phyloP scores from a whole-genome alignment of 192 early-diverging fungal species.

The Phycomyces nitens region DNA sequence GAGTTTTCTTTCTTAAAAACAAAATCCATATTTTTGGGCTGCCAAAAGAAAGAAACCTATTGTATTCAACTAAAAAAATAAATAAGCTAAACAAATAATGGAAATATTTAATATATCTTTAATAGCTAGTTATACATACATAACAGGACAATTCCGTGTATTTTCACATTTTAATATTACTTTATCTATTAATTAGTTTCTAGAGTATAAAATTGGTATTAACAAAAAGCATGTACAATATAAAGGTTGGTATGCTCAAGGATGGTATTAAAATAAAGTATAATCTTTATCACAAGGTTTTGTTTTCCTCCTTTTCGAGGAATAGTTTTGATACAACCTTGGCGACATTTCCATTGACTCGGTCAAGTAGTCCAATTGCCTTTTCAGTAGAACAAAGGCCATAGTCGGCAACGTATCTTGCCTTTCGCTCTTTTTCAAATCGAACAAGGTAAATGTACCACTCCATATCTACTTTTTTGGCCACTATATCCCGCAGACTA shows the following conservation, averaged over 20 bases:
- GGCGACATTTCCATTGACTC: background rate
- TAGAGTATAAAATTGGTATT: too few species aligned
- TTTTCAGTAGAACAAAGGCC: background rate
- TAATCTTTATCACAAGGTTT: too few species aligned
- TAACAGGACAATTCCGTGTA: too few species aligned
- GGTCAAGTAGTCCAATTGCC: background rate
- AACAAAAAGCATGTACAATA: too few species aligned
- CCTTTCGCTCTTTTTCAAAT: background rate
- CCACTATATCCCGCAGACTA: conserved; percentile 39
- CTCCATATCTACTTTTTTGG: conserved; percentile 46
- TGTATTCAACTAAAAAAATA: background rate
- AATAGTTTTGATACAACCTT: background rate
- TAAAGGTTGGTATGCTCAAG: too few species aligned
- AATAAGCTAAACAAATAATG: background rate
- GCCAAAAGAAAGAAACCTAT: background rate
- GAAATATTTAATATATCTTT: background rate
- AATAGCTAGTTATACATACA: background rate
- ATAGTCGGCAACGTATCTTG: conserved; percentile 5
- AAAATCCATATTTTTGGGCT: background rate
- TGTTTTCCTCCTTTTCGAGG: background rate
- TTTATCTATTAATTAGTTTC: too few species aligned
- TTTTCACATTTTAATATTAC: too few species aligned
- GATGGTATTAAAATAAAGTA: too few species aligned
- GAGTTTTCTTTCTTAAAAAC: too few species aligned
- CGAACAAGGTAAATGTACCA: conserved; percentile 24